Percentiles rank a stretch among this genome's conserved stretches.
These are phyloP conservation scores for Chamaecyparis obtusa DNA, from an alignment of 75 land plant genomes.

Conservation along the genomic window DNA sequence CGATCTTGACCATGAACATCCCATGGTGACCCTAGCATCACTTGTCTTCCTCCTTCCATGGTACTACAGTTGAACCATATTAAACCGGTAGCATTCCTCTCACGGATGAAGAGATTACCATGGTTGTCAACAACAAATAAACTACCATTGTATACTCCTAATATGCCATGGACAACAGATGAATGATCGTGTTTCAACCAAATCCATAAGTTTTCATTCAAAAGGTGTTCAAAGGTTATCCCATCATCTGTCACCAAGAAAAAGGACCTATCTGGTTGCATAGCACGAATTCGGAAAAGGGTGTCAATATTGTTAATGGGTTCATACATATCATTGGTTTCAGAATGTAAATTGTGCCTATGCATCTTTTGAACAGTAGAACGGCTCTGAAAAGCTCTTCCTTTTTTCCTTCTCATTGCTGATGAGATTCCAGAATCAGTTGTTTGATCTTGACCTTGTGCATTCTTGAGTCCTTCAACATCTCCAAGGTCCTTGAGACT, in stretches of 20 bases:
- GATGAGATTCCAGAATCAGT: conserved; percentile 11
- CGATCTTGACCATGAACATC: conserved; percentile 42
- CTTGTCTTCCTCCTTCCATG: conserved; percentile 57
- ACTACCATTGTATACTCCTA: conserved; percentile 69
- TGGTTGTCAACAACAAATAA: conserved; percentile 51
- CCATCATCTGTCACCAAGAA: conserved; percentile 60
- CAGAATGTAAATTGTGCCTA: neutral
- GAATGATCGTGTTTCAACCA: conserved; percentile 67
- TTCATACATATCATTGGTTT: conserved; percentile 21
- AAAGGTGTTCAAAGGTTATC: conserved; percentile 50
- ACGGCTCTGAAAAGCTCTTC: neutral
- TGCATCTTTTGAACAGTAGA: neutral
- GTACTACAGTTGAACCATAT: conserved; percentile 76
- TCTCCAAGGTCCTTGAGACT: conserved; percentile 64
- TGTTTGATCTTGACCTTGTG: conserved; percentile 12
- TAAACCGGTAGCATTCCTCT: conserved; percentile 43
- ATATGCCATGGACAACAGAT: too few relatives aligned
- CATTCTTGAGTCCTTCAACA: conserved; percentile 49
- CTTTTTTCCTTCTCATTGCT: conserved; percentile 21
- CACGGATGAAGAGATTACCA: conserved; percentile 64
- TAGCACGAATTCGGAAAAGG: conserved; percentile 46
- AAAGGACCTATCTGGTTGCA: conserved; percentile 60
- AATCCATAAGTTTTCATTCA: conserved; percentile 44
- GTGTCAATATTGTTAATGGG: conserved; percentile 17
- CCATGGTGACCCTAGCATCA: conserved; percentile 70